These are phyloP conservation scores for Mortierella polycephala DNA, from an alignment of 371 early-diverging fungal species.

Conservation along the genomic window DNA sequence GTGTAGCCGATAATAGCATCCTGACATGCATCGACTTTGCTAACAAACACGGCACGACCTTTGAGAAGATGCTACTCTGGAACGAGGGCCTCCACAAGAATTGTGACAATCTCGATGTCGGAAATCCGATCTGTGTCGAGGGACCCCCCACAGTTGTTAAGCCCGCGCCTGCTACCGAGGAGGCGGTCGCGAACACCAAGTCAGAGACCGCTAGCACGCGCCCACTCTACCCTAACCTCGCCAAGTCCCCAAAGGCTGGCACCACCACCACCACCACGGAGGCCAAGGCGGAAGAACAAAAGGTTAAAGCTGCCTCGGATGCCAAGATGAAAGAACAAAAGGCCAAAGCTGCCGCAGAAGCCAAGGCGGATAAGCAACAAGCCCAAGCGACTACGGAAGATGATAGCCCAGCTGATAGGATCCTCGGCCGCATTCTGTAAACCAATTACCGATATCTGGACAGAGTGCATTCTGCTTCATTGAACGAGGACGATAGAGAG, in stretches of 20 bases:
- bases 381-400: no score
- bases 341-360: no score
- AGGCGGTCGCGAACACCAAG: background rate
- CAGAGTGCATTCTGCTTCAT: no score
- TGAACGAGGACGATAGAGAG: no score
- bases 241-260: background rate
- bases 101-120: conserved; percentile 17
- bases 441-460: no score
- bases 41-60: background rate
- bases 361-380: no score
- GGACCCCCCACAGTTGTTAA: background rate
- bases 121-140: conserved; percentile 15
- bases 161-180: background rate
- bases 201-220: background rate
- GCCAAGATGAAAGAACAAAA: background rate
- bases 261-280: background rate
- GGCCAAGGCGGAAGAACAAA: background rate
- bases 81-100: conserved; percentile 21
- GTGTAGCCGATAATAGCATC: conserved; percentile 3
- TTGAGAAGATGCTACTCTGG: conserved; percentile 10
- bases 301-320: background rate
- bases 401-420: no score
- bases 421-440: no score
- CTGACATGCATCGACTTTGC: conserved; percentile 11
- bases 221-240: conserved; percentile 12